Conservation (phyloP, 2,329 filamentous ascomycete species). For the Fusarium torreyae region DNA sequence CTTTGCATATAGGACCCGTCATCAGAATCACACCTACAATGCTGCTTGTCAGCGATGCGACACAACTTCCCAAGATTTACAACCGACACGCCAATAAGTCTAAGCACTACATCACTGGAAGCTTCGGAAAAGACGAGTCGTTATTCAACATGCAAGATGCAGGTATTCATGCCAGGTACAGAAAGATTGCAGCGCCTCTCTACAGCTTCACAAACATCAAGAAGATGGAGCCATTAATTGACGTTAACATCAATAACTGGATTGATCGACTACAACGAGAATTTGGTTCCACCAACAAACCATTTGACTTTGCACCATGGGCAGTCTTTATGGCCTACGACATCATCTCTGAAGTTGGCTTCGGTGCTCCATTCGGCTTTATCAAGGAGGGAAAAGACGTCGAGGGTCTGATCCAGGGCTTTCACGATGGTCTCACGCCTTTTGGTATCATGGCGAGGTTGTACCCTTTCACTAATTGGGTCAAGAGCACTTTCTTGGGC, state of each 20-base stretch:
- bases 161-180: conserved; percentile 64
- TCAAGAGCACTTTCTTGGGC: conserved; percentile 40
- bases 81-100: conserved; percentile 69
- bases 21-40: conserved; percentile 47
- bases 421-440: conserved; percentile 34
- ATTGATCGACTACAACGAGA: conserved; percentile 60
- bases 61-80: conserved; percentile 70
- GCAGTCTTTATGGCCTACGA: conserved; percentile 56
- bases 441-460: conserved; percentile 62
- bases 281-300: conserved; percentile 61
- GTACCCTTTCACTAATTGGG: conserved; percentile 32
- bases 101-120: conserved; percentile 71
- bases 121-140: conserved; percentile 68
- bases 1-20: conserved; percentile 27
- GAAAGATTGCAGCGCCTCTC: conserved; percentile 68
- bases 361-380: conserved; percentile 59
- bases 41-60: conserved; percentile 56
- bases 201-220: conserved; percentile 71
- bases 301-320: conserved; percentile 67
- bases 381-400: conserved; percentile 63
- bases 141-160: conserved; percentile 72
- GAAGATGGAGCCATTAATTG: conserved; percentile 71
- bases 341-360: conserved; percentile 67
- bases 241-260: conserved; percentile 66
- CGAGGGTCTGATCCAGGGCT: conserved; percentile 56